phyloP scores from a whole-genome alignment of 768 basidiomycete genomes.

The Rhizopogon sp. region DNA sequence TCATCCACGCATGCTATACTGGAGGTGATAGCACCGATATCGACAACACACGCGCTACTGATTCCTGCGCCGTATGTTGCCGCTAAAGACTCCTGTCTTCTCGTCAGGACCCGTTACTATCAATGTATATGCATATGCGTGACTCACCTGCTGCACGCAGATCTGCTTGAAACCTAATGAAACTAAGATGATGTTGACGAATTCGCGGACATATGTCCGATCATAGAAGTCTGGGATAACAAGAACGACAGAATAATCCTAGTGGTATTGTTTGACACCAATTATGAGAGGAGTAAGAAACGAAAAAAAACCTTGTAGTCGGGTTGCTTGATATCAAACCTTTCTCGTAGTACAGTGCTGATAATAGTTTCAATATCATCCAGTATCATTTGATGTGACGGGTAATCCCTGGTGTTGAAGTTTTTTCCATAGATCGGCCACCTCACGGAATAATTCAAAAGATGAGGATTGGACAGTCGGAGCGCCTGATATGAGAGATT shows the following conservation, averaged over 20 bases:
- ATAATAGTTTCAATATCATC: constrained; percentile 78
- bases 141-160: constrained; percentile 78
- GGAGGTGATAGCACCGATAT: constrained; percentile 83
- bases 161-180: constrained; percentile 91
- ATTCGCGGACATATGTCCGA: constrained; percentile 73
- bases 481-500: constrained; percentile 48
- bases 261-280: background rate
- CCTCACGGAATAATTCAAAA: constrained; percentile 64
- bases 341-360: constrained; percentile 52
- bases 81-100: constrained; percentile 75
- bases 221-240: constrained; percentile 93
- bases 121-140: background rate
- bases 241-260: constrained; percentile 86
- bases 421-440: constrained; percentile 80
- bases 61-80: constrained; percentile 96
- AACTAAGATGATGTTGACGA: constrained; percentile 66
- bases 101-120: background rate
- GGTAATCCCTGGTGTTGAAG: constrained; percentile 82
- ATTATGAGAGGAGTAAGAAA: background rate
- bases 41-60: constrained; percentile 91
- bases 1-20: constrained; percentile 94
- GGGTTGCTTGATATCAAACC: constrained; percentile 43
- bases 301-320: constrained; percentile 54
- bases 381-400: constrained; percentile 60
- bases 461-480: constrained; percentile 61